A percentile compares a stretch with the other conserved stretches of the same genome.
Conservation (phyloP, 78 protist species). For the Cyanophora paradoxa region DNA sequence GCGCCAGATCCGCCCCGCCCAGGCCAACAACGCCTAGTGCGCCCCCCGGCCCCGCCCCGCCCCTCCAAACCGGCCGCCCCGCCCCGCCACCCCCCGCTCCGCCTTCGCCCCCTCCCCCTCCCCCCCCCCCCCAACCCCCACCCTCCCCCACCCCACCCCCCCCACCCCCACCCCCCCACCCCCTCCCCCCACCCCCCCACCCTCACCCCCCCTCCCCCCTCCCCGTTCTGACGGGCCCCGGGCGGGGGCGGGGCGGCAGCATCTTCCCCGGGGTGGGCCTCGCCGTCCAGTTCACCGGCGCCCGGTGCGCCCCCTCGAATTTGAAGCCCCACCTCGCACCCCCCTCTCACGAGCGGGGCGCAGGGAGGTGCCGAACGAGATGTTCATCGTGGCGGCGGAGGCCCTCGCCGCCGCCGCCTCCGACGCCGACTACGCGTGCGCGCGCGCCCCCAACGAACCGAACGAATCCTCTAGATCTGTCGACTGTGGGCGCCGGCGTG, state of each 20-base stretch:
- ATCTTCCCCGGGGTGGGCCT: conserved; percentile 15
- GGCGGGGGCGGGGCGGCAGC: background rate
- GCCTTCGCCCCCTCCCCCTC: background rate
- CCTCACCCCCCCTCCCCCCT: background rate
- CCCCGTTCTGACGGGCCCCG: background rate
- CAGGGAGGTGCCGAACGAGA: too few relatives aligned
- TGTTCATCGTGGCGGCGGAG: too few relatives aligned
- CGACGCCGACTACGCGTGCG: background rate
- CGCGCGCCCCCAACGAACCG: too few relatives aligned
- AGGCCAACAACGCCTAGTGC: background rate
- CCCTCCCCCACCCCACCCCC: background rate
- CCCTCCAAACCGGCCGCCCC: background rate
- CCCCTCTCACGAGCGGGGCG: too few relatives aligned
- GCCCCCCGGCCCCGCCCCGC: background rate
- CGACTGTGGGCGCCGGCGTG: too few relatives aligned
- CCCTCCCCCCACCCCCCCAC: background rate
- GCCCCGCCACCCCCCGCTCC: background rate
- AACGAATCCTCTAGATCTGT: too few relatives aligned
- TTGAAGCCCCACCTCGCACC: too few relatives aligned
- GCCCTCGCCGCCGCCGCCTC: conserved; percentile 6
- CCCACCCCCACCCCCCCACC: background rate
- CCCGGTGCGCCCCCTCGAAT: too few relatives aligned
- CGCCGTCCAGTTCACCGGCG: too few relatives aligned
- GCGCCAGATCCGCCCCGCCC: too few relatives aligned
- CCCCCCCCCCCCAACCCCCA: background rate